phyloP scores from a whole-genome alignment of 2,329 filamentous ascomycete species.

The Drechslerella stenobrocha region DNA sequence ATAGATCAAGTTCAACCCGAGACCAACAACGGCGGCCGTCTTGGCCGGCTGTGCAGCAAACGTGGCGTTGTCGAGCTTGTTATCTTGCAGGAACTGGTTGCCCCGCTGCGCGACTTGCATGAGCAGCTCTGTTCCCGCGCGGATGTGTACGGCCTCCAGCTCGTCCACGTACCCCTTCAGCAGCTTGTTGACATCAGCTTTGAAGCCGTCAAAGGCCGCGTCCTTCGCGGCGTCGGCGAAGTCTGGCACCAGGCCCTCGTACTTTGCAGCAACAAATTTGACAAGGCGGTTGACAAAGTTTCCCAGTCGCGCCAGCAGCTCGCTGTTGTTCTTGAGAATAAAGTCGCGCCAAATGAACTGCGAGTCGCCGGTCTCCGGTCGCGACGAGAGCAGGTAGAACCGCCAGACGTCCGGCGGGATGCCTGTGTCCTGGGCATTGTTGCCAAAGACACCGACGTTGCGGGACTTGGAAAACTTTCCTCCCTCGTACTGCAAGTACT shows the following conservation, averaged over 20 bases:
- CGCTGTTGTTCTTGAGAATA: slow-evolving; percentile 82
- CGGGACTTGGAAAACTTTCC: slow-evolving; percentile 93
- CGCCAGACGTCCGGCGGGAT: slow-evolving; percentile 87
- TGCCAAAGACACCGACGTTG: slow-evolving; percentile 87
- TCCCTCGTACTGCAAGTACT: slow-evolving; percentile 84
- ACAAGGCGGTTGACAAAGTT: slow-evolving; percentile 75
- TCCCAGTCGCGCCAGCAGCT: slow-evolving; percentile 72
- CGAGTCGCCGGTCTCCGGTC: slow-evolving; percentile 82
- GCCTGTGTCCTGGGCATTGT: slow-evolving; percentile 82
- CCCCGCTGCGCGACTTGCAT: slow-evolving; percentile 69
- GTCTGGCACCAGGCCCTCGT: slow-evolving; percentile 70
- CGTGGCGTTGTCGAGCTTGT: slow-evolving; percentile 62
- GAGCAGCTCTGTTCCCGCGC: slow-evolving; percentile 67
- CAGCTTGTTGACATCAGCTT: slow-evolving; percentile 67
- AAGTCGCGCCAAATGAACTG: slow-evolving; percentile 90
- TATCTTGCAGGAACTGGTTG: slow-evolving; percentile 64
- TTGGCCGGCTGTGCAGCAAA: slow-evolving; percentile 62
- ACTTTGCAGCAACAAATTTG: slow-evolving; percentile 77
- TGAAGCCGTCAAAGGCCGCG: slow-evolving; percentile 54
- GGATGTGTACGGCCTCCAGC: slow-evolving; percentile 72
- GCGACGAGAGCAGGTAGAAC: slow-evolving; percentile 82
- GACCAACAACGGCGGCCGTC: slow-evolving; percentile 67
- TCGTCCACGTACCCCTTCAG: slow-evolving; percentile 70
- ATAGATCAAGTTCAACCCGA: slow-evolving; percentile 81
- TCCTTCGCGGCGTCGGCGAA: slow-evolving; percentile 62